A percentile compares a stretch with the other conserved stretches of the same genome.
Conservation (phyloP, 2,329 filamentous ascomycete genomes). For the Fusarium hainanense region DNA sequence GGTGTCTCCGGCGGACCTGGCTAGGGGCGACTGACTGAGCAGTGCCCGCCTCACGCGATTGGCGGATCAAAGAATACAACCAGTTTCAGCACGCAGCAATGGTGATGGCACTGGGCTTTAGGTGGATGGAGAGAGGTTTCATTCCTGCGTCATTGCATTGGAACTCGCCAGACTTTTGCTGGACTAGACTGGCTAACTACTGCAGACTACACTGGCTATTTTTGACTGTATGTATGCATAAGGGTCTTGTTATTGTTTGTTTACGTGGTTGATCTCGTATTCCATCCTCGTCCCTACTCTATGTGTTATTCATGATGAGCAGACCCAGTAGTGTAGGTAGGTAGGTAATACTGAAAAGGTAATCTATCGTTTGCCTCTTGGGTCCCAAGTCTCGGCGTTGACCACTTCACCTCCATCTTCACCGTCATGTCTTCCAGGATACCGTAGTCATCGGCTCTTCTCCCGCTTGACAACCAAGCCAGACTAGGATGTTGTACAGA, state of each 20-base stretch:
- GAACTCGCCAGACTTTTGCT: slow-evolving; percentile 20
- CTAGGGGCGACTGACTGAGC: slow-evolving; percentile 17
- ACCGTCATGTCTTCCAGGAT: slow-evolving; percentile 14
- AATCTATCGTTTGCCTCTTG: not conserved
- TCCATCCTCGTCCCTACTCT: not conserved
- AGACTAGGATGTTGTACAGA: slow-evolving; percentile 17
- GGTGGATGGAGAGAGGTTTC: slow-evolving; percentile 37
- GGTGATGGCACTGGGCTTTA: slow-evolving; percentile 9
- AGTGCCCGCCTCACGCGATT: slow-evolving; percentile 17
- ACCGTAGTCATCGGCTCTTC: slow-evolving; percentile 8
- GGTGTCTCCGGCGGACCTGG: slow-evolving; percentile 22
- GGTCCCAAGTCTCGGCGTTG: not conserved
- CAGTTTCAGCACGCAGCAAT: slow-evolving; percentile 36
- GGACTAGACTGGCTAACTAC: not conserved
- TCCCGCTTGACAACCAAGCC: slow-evolving; percentile 32
- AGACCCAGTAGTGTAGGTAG: not conserved
- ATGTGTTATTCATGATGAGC: too few relatives aligned
- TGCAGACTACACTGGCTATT: not conserved
- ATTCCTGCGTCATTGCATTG: slow-evolving; percentile 41
- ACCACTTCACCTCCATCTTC: not conserved
- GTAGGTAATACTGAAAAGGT: not conserved
- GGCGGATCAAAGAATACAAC: slow-evolving; percentile 20
- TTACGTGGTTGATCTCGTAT: slow-evolving; percentile 20
- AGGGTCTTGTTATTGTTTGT: slow-evolving; percentile 21
- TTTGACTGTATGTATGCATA: slow-evolving; percentile 9